Evolutionary conservation across 2,329 filamentous ascomycete species (phyloP).

Genomic region (Diaporthe helianthi): DNA sequence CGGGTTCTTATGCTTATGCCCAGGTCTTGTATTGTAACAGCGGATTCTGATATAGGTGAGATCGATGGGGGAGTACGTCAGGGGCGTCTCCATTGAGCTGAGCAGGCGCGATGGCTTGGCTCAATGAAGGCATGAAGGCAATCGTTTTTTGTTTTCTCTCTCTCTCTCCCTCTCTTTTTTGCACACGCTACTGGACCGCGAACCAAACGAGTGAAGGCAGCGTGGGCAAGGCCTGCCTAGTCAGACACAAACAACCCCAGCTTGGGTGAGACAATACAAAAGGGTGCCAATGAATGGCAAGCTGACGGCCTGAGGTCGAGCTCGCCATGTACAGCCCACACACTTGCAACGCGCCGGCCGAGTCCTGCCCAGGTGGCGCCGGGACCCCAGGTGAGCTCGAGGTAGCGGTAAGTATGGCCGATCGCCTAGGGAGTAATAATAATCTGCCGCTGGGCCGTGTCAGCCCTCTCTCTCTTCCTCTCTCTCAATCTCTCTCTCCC

Average conservation of each 20-base stretch:
- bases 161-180: too few relatives aligned
- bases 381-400: not conserved
- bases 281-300: too few relatives aligned
- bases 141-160: too few relatives aligned
- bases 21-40: not conserved
- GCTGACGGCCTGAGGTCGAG: not conserved
- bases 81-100: constrained; percentile 18
- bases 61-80: not conserved
- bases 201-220: constrained; percentile 14
- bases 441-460: not conserved
- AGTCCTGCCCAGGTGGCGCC: not conserved
- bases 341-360: constrained; percentile 7
- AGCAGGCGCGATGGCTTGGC: not conserved
- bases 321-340: constrained; percentile 21
- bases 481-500: too few relatives aligned
- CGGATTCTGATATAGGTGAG: not conserved
- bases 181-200: constrained; percentile 17
- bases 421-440: not conserved
- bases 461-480: constrained; percentile 4
- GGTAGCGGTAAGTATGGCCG: not conserved
- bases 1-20: not conserved
- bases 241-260: constrained; percentile 7
- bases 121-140: constrained; percentile 25
- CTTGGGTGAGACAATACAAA: not conserved
- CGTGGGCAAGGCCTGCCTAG: constrained; percentile 12